Percentiles rank a stretch among this genome's conserved stretches.
phyloP scores from a whole-genome alignment of 768 basidiomycete genomes.

The Macrolepiota fuliginosa region DNA sequence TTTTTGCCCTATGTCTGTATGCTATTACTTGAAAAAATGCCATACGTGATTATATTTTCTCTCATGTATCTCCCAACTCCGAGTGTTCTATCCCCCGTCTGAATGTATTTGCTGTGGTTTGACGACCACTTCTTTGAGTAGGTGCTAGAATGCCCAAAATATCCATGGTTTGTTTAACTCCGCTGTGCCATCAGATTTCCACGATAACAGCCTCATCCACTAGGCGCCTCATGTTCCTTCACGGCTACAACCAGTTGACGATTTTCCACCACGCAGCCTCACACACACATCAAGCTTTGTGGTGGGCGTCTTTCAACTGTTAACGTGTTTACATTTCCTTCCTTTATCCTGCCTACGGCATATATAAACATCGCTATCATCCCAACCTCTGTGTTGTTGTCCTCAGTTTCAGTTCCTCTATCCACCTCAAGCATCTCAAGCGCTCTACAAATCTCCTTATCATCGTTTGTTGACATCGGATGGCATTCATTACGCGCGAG shows the following conservation, averaged over 20 bases:
- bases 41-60: conserved; percentile 1
- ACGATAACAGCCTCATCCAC: conserved; percentile 7
- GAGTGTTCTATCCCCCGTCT: too few species aligned
- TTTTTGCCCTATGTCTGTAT: conserved; percentile 4
- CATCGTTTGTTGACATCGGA: background rate
- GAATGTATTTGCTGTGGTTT: background rate
- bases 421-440: background rate
- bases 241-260: conserved; percentile 9
- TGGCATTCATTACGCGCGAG: conserved; percentile 4
- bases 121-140: background rate
- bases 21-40: background rate
- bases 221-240: conserved; percentile 1
- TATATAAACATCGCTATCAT: conserved; percentile 5
- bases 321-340: background rate
- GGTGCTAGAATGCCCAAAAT: background rate
- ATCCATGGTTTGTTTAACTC: conserved; percentile 1
- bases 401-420: background rate
- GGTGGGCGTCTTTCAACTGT: conserved; percentile 12
- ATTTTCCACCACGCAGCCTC: conserved; percentile 10
- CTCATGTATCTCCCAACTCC: background rate
- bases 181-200: conserved; percentile 8
- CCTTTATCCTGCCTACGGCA: background rate
- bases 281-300: conserved; percentile 4
- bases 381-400: background rate
- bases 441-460: background rate